Base-by-base conservation (phyloP, 2,329 filamentous ascomycete genomes). In the Penicillium digitatum region DNA sequence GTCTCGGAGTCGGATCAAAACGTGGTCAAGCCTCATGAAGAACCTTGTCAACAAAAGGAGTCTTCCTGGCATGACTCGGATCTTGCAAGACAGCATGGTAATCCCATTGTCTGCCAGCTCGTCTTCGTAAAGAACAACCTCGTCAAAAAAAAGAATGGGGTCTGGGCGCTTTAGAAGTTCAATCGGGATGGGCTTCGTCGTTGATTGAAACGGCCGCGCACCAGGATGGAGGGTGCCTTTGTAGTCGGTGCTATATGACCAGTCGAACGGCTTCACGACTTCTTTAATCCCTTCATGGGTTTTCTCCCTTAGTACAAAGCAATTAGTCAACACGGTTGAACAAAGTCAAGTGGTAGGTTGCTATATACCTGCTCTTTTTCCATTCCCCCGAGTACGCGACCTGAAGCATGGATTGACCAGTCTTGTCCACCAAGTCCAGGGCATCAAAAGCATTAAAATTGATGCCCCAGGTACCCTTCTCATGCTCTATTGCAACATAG, bases 21-120 rank as follows among this genome's bases (percentile, higher is more conserved):
- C 94, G 66, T 90, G 88, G 68, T 99, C 94, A 37, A 99, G 79
- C 55, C 94, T 82, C 87, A 99, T 89, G 74, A 96, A 99, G 70
- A 96, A 87, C 24, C 94, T 82, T 62, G 84, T 85, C 3, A 99
- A 82, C 57, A 99, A 79, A 52, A 99, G 81, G 75, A 99, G 85
- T 52, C 94, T 82, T 66, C 87, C 84, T 52, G 92, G 90, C 87
- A 97, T 96, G 54, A 97, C 93, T 56, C 94, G 82, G 48, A 97
- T 79, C 79, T 99, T 99, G 74, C 88, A 90, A 59, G 87, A 95
- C 55, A 95, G 80, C 70, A 96, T 82, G 29, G 90, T 90, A 64
- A 97, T 94, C 58, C 94, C 94, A 69, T 99, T 99, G 74, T 99
- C 94, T 57, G 96, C 94, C 44, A 99, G 83, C 78, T 99, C 94